phyloP scores from a whole-genome alignment of 768 basidiomycete species.

The Russula lepida region DNA sequence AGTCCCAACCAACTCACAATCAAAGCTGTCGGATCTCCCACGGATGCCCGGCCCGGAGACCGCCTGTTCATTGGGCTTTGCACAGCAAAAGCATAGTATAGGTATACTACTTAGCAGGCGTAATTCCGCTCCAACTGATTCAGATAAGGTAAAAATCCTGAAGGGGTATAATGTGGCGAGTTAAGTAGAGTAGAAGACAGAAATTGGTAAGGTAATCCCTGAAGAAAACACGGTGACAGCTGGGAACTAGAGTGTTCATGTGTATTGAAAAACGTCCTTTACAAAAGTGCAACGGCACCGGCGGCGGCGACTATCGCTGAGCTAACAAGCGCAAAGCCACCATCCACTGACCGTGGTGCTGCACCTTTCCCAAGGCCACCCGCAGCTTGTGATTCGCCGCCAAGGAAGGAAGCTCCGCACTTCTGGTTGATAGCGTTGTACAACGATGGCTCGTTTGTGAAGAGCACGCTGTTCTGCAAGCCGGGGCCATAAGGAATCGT shows the following conservation, averaged over 20 bases:
- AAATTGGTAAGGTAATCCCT: background rate
- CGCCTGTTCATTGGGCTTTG: constrained; percentile 2
- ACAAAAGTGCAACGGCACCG: constrained; percentile 27
- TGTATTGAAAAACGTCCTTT: background rate
- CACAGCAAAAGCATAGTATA: constrained; percentile 14
- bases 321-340: constrained; percentile 26
- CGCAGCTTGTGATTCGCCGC: constrained; percentile 57
- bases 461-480: constrained; percentile 50
- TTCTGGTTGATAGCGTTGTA: constrained; percentile 52
- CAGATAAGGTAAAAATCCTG: background rate
- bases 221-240: constrained; percentile 1
- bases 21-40: too few relatives aligned
- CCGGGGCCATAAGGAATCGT: constrained; percentile 69
- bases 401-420: constrained; percentile 70
- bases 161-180: constrained; percentile 15
- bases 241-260: background rate
- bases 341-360: constrained; percentile 25
- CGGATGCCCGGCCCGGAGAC: too few relatives aligned
- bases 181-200: constrained; percentile 5
- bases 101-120: background rate
- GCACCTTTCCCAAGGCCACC: constrained; percentile 42
- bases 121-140: background rate
- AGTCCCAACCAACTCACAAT: too few relatives aligned
- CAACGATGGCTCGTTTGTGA: constrained; percentile 55
- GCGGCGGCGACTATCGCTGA: constrained; percentile 30